Base-by-base conservation (phyloP, 2,329 filamentous ascomycete genomes). In the Blastomyces gilchristii region DNA sequence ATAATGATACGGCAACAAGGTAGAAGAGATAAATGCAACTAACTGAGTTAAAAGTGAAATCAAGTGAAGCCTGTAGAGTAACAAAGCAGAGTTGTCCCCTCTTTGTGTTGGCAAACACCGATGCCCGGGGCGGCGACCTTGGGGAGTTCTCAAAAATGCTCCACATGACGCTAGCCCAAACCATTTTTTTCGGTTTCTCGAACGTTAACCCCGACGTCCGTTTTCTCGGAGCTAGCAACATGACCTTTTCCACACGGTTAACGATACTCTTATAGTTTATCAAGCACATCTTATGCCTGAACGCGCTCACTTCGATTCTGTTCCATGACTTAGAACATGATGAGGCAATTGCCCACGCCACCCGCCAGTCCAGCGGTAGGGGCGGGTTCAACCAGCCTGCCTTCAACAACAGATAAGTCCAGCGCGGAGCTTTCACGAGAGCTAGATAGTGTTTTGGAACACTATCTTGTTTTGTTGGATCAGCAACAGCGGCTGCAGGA, bases 391-490 rank as follows among this genome's bases (percentile, higher is more conserved):
- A 71, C 71, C 63, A 50, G 25, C 3, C n/a, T 49, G 8, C 59
- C 65, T 56, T 57, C 60, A 62, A 57, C 64, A 61, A 58, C 64
- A 34, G 57, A 65, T 37, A 63, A 63, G 53, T 62, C 69, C 31
- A 65, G 66, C 22, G 63, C 68, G 34, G 70, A 74, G 61, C 65
- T 75, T 50, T 65, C 72, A 62, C 66, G 71, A 63, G 70, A 70
- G 18, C 72, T 80, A 59, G 77, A 80, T 66, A 63, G 63, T 28
- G 69, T 78, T 52, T 71, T 80, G 18, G 74, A 78, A 63, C 72
- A 70, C 37, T 80, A 80, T 67, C 72, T 80, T 53, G 63, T 71
- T 37, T 72, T 79, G 11, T 70, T 80, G 34, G 76, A 80, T 68
- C 68, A 69, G 34, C 76, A 80, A 62, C 77, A 79, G 62, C 69